Evolutionary conservation across 192 early-diverging fungal genomes (phyloP).

Genomic region (Entrophospora sp.): DNA sequence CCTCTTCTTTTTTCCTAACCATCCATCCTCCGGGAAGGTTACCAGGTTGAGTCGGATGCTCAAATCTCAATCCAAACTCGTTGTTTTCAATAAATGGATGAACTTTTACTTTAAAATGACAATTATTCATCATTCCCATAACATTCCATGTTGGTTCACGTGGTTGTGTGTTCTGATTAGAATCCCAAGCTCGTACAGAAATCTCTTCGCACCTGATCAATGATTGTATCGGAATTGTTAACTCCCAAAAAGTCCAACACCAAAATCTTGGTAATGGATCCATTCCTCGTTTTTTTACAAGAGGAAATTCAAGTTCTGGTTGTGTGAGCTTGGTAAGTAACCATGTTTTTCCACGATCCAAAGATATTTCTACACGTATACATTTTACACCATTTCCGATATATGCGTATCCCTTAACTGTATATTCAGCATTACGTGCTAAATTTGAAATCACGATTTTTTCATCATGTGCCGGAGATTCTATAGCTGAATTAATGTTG

Average conservation of each 20-base stretch:
- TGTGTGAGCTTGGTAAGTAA: constrained; percentile 47
- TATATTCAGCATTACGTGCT: constrained; percentile 21
- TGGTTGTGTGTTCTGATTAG: constrained; percentile 50
- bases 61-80: constrained; percentile 27
- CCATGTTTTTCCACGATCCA: constrained; percentile 81
- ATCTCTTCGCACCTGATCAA: constrained; percentile 41
- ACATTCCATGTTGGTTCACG: constrained; percentile 55
- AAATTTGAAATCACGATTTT: constrained; percentile 7
- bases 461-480: constrained; percentile 52
- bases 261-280: constrained; percentile 31
- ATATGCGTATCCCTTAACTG: constrained; percentile 72
- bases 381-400: constrained; percentile 64
- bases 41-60: constrained; percentile 45
- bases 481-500: constrained; percentile 73
- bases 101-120: constrained; percentile 47
- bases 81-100: constrained; percentile 18
- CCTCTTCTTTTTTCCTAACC: constrained; percentile 22
- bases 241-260: constrained; percentile 60
- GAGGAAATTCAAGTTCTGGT: constrained; percentile 21
- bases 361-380: constrained; percentile 69
- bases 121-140: constrained; percentile 73
- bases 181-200: constrained; percentile 55
- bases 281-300: background rate
- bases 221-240: constrained; percentile 27
- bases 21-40: constrained; percentile 47